phyloP scores from a whole-genome alignment of 768 basidiomycete species.

The Rhizopogon sp. region DNA sequence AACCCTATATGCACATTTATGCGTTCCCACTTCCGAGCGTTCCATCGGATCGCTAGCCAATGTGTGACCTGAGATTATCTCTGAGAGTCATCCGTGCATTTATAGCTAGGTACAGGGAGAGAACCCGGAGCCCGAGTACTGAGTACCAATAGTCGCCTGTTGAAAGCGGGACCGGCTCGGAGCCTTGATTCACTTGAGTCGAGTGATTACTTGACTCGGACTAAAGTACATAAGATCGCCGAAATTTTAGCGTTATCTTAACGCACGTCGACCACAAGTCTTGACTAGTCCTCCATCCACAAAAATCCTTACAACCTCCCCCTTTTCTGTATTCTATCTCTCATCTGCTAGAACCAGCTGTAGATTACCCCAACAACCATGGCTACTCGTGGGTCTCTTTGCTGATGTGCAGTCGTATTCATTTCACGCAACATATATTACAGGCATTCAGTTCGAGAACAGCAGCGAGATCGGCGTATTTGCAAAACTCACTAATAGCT shows the following conservation, averaged over 20 bases:
- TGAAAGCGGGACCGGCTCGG: neutral
- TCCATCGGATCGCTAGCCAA: too few relatives aligned
- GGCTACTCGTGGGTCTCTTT: constrained; percentile 56
- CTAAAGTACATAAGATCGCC: neutral
- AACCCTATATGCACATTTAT: neutral
- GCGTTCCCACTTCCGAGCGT: too few relatives aligned
- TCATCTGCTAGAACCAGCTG: neutral
- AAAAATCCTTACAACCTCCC: neutral
- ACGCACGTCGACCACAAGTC: too few relatives aligned
- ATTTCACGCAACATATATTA: constrained; percentile 6
- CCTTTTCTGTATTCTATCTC: constrained; percentile 4
- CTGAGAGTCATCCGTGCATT: neutral
- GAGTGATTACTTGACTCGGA: constrained; percentile 1
- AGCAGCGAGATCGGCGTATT: constrained; percentile 96
- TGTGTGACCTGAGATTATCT: too few relatives aligned
- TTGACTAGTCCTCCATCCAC: neutral
- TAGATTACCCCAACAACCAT: constrained; percentile 29
- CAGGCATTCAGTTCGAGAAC: constrained; percentile 92
- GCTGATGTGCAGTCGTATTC: neutral
- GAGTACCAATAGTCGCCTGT: too few relatives aligned
- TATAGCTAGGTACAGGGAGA: neutral
- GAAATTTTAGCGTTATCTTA: too few relatives aligned
- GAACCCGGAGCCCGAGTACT: neutral
- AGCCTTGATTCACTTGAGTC: neutral
- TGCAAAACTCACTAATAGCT: constrained; percentile 95